Evolutionary conservation across 176 grass and related monocot genomes (phyloP), one percentile per base, ranked within the genome.

Genomic region (Zizania latifolia): DNA sequence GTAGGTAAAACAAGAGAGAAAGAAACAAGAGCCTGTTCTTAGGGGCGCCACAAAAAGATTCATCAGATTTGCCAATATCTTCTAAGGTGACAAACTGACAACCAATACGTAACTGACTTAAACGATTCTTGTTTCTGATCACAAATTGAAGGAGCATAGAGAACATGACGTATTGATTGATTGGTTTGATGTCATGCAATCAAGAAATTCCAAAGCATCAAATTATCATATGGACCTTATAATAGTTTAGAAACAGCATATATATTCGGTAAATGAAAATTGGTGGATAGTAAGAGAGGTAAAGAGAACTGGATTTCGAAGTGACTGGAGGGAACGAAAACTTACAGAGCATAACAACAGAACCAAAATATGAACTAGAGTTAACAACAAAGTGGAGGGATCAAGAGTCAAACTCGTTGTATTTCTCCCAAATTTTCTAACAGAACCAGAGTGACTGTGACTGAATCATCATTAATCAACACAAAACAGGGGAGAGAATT

Each of bases 191-290:
- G 40, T 9, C 15, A 55, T 38, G 10, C 10, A 16, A 66, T 68
- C 23, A 68, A 56, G 34, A 78, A 31, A 68, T 4, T 68, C 16
- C 23, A 78, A 37, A 54, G 9, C 21, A 3, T 21, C 26, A 38
- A n/a, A 23, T 76, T 77, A 35, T 40, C 75, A 37, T 78, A 54
- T 51, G n/a, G 8, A 63, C 27, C 28, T 62, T 17, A 76, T 4
- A 36, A 7, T 19, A 51, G 2, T 24, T 45, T 4, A 55, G 0
- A 35, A 50, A 63, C 12, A 35, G 3, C 28, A 65, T 14, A 53
- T 10, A 44, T 77, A 37, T 65, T 43, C 7, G n/a, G n/a, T 14
- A 34, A 24, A 39, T 41, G 16, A 13, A 31, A 40, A 34, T 46
- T 22, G 6, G 2, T 33, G 24, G 3, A 33, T 31, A 10, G 0